Evolutionary conservation across 805 yeast genomes (phyloP), one percentile per base, ranked within the genome.

Genomic region (Metschnikowia cerradonensis): DNA sequence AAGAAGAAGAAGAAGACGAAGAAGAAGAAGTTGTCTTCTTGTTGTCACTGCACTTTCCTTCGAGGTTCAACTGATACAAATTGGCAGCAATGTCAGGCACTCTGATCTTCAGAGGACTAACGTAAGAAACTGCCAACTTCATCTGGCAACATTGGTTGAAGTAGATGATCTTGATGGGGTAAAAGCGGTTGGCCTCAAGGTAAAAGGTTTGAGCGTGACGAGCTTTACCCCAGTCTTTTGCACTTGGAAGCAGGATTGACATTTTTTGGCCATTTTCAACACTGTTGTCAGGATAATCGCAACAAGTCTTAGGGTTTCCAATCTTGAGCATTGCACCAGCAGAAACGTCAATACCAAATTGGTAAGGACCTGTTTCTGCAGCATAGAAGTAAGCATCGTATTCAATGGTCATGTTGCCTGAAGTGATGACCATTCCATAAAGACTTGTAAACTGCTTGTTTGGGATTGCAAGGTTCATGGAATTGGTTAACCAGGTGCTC

Each of bases 141-240:
- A 33, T 32, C 30, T 30, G 33, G 22, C 37, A 42, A 33, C 45
- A 42, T 20, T 31, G n/a, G 48, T 54, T 52, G 44, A 49, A 50
- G 32, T 22, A 47, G n/a, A 54, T 50, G 19, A 54, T 34, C 26
- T 39, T 45, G n/a, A 52, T 36, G 2, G 57, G 55, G 37, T 52
- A 54, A 13, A 40, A 50, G 3, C 23, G 33, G 11, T 47, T 44
- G 2, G 22, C 50, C 13, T 22, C 30, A 14, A 54, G 51, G 17
- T 33, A n/a, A 23, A 52, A 38, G 4, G 34, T 37, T 19, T 37
- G 23, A 10, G 40, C 3, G 14, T 10, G 40, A 37, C 11, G 31
- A 15, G 1, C 14, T 35, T 26, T 5, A 13, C 23, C 30, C 44
- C 34, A 15, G 14, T 26, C 35, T 15, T 7, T 15, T 30, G 1